A percentile compares a stretch with the other conserved stretches of the same genome.
phyloP scores from a whole-genome alignment of 164 flowering plant genomes.

The Umbellularia californica region DNA sequence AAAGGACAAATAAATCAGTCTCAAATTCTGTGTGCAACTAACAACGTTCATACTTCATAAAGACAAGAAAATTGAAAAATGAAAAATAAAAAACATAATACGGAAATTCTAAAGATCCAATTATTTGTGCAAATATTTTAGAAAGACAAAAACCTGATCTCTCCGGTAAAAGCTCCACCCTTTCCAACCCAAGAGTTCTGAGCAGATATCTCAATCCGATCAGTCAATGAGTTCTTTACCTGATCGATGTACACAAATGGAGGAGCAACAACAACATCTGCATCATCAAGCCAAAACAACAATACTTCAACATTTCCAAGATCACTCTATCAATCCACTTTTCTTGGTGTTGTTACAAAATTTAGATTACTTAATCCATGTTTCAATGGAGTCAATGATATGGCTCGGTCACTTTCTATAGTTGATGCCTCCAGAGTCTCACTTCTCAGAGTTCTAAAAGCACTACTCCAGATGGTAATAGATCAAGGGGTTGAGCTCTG shows the following conservation, averaged over 20 bases:
- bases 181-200: conserved; percentile 96
- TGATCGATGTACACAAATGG: conserved; percentile 88
- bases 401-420: background rate
- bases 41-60: background rate
- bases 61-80: background rate
- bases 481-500: no score
- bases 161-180: conserved; percentile 98
- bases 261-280: conserved; percentile 98
- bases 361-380: no score
- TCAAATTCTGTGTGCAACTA: background rate
- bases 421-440: background rate
- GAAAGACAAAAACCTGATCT: conserved; percentile 67
- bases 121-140: background rate
- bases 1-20: background rate
- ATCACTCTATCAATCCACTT: background rate
- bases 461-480: no score
- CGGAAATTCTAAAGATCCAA: no score
- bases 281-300: conserved; percentile 14
- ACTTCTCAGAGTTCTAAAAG: no score
- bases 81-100: background rate
- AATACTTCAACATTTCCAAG: background rate
- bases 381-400: background rate
- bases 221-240: conserved; percentile 72
- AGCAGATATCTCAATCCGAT: conserved; percentile 74
- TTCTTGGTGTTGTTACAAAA: background rate